Evolutionary conservation across 148 eudicot species (phyloP).

Genomic region (Rhododendron molle): DNA sequence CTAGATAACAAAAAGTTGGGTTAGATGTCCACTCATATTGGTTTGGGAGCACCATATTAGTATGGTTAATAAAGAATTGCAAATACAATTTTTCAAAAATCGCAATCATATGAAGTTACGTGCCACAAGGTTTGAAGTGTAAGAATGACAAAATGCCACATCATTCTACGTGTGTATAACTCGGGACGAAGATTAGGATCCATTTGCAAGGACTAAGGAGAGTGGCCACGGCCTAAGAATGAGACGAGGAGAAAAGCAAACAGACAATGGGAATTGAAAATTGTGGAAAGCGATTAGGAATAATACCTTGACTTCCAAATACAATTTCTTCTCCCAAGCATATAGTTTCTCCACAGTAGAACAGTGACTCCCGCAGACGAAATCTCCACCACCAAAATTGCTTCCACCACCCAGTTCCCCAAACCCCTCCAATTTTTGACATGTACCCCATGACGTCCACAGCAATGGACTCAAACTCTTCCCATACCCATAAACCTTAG

Average conservation of each 20-base stretch:
- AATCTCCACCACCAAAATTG: conserved; percentile 16
- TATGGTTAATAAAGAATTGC: neutral
- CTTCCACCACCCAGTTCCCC: conserved; percentile 46
- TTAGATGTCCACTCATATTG: neutral
- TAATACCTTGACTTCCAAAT: conserved; percentile 77
- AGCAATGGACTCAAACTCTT: conserved; percentile 58
- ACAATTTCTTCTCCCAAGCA: conserved; percentile 97
- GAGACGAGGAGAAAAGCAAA: neutral
- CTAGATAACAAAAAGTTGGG: neutral
- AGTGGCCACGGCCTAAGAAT: neutral
- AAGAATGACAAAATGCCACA: neutral
- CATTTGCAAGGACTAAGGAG: neutral
- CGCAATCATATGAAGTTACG: neutral
- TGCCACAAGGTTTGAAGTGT: neutral
- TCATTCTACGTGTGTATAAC: neutral
- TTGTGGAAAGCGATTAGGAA: neutral
- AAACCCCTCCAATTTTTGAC: conserved; percentile 46
- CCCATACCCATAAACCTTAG: conserved; percentile 47
- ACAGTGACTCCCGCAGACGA: conserved; percentile 42
- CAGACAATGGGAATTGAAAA: neutral
- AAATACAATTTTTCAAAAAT: neutral
- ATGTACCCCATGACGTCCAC: conserved; percentile 43
- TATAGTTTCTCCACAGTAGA: conserved; percentile 83
- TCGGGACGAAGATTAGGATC: neutral
- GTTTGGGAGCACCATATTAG: neutral